Evolutionary conservation across 2,329 filamentous ascomycete genomes (phyloP).

Genomic region (Zymoseptoria tritici): DNA sequence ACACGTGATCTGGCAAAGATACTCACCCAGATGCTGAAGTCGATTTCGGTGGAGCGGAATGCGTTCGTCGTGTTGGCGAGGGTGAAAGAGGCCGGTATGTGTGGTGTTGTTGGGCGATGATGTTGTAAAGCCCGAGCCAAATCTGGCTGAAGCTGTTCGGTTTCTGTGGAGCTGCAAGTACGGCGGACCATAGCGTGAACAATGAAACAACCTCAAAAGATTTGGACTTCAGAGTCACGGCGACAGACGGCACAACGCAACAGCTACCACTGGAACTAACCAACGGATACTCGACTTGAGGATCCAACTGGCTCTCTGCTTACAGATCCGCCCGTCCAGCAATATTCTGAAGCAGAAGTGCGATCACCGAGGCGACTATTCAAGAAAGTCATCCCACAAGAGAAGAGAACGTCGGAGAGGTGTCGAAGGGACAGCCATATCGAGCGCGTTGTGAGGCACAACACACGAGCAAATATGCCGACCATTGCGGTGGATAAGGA

Average conservation of each 20-base stretch:
- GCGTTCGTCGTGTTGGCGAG: not conserved
- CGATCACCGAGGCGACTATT: not conserved
- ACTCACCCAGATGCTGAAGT: not conserved
- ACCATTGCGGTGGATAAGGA: constrained; percentile 97
- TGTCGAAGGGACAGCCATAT: not conserved
- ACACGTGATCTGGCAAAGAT: not conserved
- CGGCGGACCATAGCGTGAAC: not conserved
- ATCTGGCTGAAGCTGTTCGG: not conserved
- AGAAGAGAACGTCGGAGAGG: not conserved
- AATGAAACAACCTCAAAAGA: not conserved
- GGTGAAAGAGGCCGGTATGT: not conserved
- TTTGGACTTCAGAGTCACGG: not conserved
- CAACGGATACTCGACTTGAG: not conserved
- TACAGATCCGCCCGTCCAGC: too few relatives aligned
- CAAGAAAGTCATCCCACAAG: not conserved
- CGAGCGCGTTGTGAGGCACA: constrained; percentile 9
- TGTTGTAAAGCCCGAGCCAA: not conserved
- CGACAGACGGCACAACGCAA: not conserved
- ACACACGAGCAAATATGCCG: constrained; percentile 60
- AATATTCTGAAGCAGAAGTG: not conserved
- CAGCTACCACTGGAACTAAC: not conserved
- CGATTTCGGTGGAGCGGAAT: not conserved
- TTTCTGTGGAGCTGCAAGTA: not conserved
- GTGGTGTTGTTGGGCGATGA: not conserved
- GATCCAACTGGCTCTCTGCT: not conserved